phyloP scores from a whole-genome alignment of 2,329 filamentous ascomycete species.

The Sclerotinia trifoliorum region DNA sequence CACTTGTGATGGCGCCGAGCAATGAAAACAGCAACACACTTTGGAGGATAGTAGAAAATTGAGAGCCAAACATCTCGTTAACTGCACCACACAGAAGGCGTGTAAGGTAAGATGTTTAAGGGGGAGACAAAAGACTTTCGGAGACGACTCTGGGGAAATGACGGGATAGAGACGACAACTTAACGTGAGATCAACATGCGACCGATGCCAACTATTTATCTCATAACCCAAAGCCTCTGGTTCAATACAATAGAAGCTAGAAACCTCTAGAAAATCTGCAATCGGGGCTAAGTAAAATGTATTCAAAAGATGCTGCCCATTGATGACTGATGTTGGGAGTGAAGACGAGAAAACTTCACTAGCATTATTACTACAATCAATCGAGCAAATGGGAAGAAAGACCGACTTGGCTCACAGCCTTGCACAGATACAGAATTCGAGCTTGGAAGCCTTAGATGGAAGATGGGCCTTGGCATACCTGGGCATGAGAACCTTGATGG shows the following conservation, averaged over 20 bases:
- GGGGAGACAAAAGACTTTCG: background rate
- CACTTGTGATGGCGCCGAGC: background rate
- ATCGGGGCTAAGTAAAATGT: background rate
- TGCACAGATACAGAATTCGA: background rate
- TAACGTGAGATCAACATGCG: background rate
- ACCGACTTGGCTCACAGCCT: background rate
- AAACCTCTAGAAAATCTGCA: background rate
- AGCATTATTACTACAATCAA: background rate
- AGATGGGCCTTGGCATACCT: conserved; percentile 1
- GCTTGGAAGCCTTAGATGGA: conserved; percentile 1
- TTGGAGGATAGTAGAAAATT: background rate
- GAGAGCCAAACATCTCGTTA: background rate
- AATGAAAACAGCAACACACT: background rate
- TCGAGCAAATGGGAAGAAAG: background rate
- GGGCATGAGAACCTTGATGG: conserved; percentile 9
- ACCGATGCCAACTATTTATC: background rate
- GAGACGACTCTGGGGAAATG: background rate
- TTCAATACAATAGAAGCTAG: background rate
- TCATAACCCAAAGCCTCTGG: background rate
- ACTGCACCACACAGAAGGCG: background rate
- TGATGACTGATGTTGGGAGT: background rate
- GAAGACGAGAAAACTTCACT: background rate
- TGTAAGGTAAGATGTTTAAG: background rate
- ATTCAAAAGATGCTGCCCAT: background rate
- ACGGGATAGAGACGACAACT: background rate